Evolutionary conservation across 2,329 filamentous ascomycete genomes (phyloP), one percentile per base, ranked within the genome.

Genomic region (Xylaria sp.): DNA sequence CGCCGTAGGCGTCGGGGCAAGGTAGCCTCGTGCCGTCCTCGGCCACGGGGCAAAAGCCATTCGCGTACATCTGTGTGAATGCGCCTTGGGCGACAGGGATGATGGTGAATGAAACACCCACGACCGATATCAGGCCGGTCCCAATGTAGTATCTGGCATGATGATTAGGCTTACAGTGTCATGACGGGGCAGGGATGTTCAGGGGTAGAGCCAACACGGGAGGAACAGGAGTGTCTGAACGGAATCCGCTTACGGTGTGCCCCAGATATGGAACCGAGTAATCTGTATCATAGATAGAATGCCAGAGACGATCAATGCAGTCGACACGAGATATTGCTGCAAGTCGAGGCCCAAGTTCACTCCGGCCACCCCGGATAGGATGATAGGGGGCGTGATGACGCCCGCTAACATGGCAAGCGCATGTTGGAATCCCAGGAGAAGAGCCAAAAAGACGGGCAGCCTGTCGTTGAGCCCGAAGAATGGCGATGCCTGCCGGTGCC

Each of bases 381-480:
- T 88, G 56, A 95, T 85, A 1, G 91, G 90, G 35, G 91, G 91
- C 2, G 90, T 90, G 62, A 95, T 93, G 68, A 93, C 83, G 35
- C 87, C 87, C 10, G 87, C 88, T 62, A 90, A 75, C 90, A 95
- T 93, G 58, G 90, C 86, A 41, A 95, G 79, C 1, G 91, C 83
- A 74, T 95, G 91, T 70, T 95, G 91, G 54, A 95, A 85, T 17
- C 91, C 91, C 2, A 95, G 83, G 1, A 95, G 79, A 3, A 93
- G 73, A 9, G 88, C 90, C 17, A 95, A 79, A 7, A 93, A 72
- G 8, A 94, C 85, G 3, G 91, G 91, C 83, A 95, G 91, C 58
- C 79, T 80, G 75, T 93, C 90, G 69, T 94, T 85, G 38, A 94
- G 85, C n/a, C 91, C 91, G 71, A 94, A 95, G 76, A 96, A 95